Evolutionary conservation across 164 flowering plant species (phyloP).

Genomic region (Aristolochia fimbriata): DNA sequence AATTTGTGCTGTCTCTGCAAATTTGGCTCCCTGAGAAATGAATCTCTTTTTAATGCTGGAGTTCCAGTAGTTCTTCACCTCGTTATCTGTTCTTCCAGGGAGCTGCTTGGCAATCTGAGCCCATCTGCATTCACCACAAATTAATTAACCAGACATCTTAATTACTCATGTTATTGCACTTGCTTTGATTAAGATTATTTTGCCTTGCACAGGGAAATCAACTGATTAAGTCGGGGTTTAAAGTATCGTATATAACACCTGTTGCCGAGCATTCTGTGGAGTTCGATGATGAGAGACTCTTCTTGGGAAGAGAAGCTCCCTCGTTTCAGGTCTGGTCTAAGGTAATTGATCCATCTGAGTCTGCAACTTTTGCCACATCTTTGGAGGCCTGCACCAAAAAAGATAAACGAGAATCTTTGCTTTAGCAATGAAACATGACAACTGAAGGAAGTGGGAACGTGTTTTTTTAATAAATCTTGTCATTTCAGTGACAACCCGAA

Average conservation of each 20-base stretch:
- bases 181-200: too few species aligned
- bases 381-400: slow-evolving; percentile 45
- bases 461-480: background rate
- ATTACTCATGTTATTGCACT: background rate
- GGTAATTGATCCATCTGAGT: slow-evolving; percentile 79
- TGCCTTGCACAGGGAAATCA: too few species aligned
- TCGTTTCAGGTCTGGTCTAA: slow-evolving; percentile 81
- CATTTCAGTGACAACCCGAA: background rate
- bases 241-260: slow-evolving; percentile 53
- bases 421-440: background rate
- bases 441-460: background rate
- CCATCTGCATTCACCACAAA: slow-evolving; percentile 43
- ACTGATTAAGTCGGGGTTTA: background rate
- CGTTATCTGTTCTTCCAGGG: slow-evolving; percentile 94
- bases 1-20: slow-evolving; percentile 6
- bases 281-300: slow-evolving; percentile 75
- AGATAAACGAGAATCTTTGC: background rate
- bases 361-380: slow-evolving; percentile 97
- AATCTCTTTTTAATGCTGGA: slow-evolving; percentile 84
- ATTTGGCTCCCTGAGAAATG: slow-evolving; percentile 22
- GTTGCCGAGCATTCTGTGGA: slow-evolving; percentile 75
- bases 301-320: slow-evolving; percentile 76
- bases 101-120: slow-evolving; percentile 84
- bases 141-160: slow-evolving; percentile 2
- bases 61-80: slow-evolving; percentile 93